Base-by-base conservation (phyloP, 2,329 filamentous ascomycete species). In the Rachicladosporium sp. region DNA sequence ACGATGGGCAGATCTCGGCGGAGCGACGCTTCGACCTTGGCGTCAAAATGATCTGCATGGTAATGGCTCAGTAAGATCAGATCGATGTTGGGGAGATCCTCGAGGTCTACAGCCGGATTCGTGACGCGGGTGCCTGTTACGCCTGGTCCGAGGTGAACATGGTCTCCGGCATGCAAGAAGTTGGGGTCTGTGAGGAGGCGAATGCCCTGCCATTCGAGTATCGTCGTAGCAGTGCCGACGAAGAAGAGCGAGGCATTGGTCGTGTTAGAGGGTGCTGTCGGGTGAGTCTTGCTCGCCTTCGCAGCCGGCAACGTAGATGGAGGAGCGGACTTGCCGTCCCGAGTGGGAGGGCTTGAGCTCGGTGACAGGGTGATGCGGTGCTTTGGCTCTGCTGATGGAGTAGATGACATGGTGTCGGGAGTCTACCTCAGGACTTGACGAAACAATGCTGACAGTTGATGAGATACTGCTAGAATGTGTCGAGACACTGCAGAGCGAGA, bases 101-200 rank as follows among this genome's bases (percentile, higher is more conserved):
- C 64, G 4, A 81, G 53, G 41, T 78, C 69, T 10, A 81, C 63
- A 0, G 73, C 73, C 12, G 76, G 76, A 45, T 81, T 70, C 0
- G 71, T 79, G 15, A 58, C 55, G 2, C 76, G 64, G 19, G 63
- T 65, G 1, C 65, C 70, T 2, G 65, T 71, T 2, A 80, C 74
- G 1, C 76, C 76, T 0, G 77, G 76, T 0, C 76, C 78, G 1
- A 81, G 67, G 52, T 81, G 76, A 6, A 81, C 75, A 47, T 80
- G 73, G 50, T 80, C 75, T 27, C 76, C 76, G 1, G 69, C 69
- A 49, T 79, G 77, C 0, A 82, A 66, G 57, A 82, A 81, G 56
- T 80, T 79, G 7, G 75, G 73, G 29, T 66, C 71, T 0, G 73
- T 76, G 36, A 76, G 64, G 44, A 76, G 63, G 23, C 70, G 66